Percentiles rank a stretch among this genome's conserved stretches.
Evolutionary conservation across 805 yeast genomes (phyloP).

Genomic region (Pichia occidentalis): DNA sequence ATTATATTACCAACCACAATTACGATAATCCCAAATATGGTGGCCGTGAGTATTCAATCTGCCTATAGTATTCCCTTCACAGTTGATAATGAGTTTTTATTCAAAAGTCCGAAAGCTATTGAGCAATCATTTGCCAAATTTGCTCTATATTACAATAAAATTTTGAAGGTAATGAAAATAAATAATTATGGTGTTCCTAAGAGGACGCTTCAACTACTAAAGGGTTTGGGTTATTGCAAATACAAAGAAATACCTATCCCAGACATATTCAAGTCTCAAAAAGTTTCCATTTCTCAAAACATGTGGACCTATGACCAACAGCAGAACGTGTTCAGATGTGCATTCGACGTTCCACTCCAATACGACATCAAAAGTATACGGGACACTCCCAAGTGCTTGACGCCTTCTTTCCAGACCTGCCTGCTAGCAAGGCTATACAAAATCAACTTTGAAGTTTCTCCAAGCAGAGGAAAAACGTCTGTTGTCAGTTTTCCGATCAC

Average conservation of each 20-base stretch:
- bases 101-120: not conserved
- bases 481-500: slow-evolving; percentile 7
- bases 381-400: slow-evolving; percentile 3
- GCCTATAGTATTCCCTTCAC: slow-evolving; percentile 16
- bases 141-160: slow-evolving; percentile 8
- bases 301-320: slow-evolving; percentile 8
- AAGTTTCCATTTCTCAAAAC: not conserved
- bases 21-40: slow-evolving; percentile 13
- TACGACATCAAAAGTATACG: not conserved
- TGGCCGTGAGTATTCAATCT: slow-evolving; percentile 15
- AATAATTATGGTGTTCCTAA: slow-evolving; percentile 12
- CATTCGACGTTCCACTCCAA: slow-evolving; percentile 2
- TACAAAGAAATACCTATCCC: slow-evolving; percentile 1
- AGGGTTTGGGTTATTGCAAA: slow-evolving; percentile 8
- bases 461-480: not conserved
- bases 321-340: not conserved
- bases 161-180: slow-evolving; percentile 6
- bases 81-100: slow-evolving; percentile 13
- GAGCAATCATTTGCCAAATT: slow-evolving; percentile 6
- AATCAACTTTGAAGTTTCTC: slow-evolving; percentile 1
- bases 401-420: slow-evolving; percentile 14
- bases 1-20: slow-evolving; percentile 8
- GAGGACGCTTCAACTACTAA: slow-evolving; percentile 2
- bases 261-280: slow-evolving; percentile 6
- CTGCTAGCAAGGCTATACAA: slow-evolving; percentile 9